These are phyloP conservation scores for Ophiognomonia clavigignenti-juglandacearum DNA, from an alignment of 2,329 filamentous ascomycete genomes.

Conservation along the genomic window DNA sequence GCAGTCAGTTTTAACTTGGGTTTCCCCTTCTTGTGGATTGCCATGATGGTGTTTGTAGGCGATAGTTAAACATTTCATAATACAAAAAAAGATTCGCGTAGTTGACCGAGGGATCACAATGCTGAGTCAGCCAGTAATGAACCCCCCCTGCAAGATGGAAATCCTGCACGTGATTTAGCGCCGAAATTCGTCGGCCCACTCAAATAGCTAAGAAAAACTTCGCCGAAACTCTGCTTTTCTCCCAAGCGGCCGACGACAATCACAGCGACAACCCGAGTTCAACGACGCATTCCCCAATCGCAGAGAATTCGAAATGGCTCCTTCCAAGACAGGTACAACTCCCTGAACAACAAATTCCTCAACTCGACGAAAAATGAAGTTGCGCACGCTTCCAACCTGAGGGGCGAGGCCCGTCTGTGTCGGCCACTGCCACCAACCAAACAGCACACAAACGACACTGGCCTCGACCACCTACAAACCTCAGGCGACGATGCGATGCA, in stretches of 20 bases:
- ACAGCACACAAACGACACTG: conserved; percentile 1
- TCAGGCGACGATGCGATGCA: conserved; percentile 35
- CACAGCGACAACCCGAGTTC: conserved; percentile 10
- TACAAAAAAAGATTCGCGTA: no score
- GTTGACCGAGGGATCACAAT: no score
- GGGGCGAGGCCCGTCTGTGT: conserved; percentile 9
- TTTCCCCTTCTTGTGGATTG: conserved; percentile 38
- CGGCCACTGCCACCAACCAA: neutral
- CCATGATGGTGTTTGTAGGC: conserved; percentile 32
- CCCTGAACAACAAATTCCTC: conserved; percentile 9
- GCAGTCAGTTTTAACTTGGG: conserved; percentile 36
- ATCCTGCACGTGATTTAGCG: neutral
- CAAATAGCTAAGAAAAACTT: neutral
- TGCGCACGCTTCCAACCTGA: conserved; percentile 17
- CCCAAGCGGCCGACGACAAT: conserved; percentile 3
- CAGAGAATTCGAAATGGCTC: conserved; percentile 18
- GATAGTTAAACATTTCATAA: neutral
- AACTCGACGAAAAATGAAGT: conserved; percentile 17
- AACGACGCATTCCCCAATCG: conserved; percentile 12
- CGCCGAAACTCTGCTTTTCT: neutral
- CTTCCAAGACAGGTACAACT: conserved; percentile 17
- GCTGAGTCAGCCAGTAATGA: no score
- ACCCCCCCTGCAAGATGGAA: no score
- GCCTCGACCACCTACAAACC: conserved; percentile 9
- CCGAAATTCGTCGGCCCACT: neutral